Base-by-base conservation (phyloP, 78 protist genomes). In the Anaeramoeba flamelloides region DNA sequence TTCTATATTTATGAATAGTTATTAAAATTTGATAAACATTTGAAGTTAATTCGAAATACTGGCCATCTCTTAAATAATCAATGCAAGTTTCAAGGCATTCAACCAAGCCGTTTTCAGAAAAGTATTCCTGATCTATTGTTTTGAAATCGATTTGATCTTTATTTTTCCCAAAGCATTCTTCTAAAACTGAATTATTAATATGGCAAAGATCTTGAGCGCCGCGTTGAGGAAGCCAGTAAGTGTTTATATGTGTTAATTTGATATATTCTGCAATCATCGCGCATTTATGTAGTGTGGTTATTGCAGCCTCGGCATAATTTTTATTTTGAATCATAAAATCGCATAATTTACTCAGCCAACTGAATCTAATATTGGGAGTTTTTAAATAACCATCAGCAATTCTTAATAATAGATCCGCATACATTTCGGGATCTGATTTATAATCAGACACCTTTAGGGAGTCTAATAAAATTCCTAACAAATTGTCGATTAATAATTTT, bases 341-440 rank as follows among this genome's bases (percentile, higher is more conserved):
- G 8, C 17, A 26, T 8, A 53, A 17, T 26, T 8, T 26, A 8
- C 17, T 17, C 69, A 53, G 17, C 69, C 69, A 53, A 8, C 34
- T 53, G 34, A 53, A 53, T 17, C 69, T 8, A 26, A 53, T 26
- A 17, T 53, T 17, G 17, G 69, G 69, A 8, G 69, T 17, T 53
- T 53, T 53, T 53, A 26, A 26, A 53, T 53, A 53, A 53, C 69
- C 69, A 17, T 53, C 69, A 17, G 69, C 69, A 53, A 53, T 53
- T 53, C 17, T 53, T 8, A 53, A 17, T 26, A 26, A 53, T 26
- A 53, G 69, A 26, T 53, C 69, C 34, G 69, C 69, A 26, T 8
- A 26, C 69, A 53, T 53, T 53, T 53, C 69, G 69, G 69, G 69
- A 53, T 53, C 69, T n/a, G n/a, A n/a, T n/a, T n/a, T n/a, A n/a